Base-by-base conservation (phyloP, 2,329 filamentous ascomycete genomes). In the Sordariomycetes sp. region DNA sequence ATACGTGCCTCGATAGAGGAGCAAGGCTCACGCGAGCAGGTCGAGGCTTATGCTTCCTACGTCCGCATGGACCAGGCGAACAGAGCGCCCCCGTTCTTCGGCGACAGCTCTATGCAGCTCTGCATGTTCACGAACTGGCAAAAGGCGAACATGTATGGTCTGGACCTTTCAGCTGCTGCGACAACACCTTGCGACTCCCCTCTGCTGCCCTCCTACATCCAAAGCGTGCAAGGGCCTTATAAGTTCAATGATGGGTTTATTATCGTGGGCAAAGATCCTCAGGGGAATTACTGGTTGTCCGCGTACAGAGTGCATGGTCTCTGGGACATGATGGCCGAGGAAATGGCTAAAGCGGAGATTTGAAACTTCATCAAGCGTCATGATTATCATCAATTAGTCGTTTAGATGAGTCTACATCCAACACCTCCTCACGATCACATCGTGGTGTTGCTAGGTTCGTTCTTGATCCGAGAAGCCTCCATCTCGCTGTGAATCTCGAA, bases 51-150 rank as follows among this genome's bases (percentile, higher is more conserved):
- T 42, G 46, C 42, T 16, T 20, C 34, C 10, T 11, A 25, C 7
- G 16, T 25, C 14, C 28, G 34, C 15, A 35, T 40, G 19, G 43
- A 43, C 9, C 35, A 39, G 1, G 34, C 25, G 8, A 46, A 47
- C 5, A 9, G 18, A 5, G 36, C 45, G n/a, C 44, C 53, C 2
- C 48, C 53, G 1, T 44, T 55, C 20, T 55, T 58, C 29, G 54
- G 54, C 6, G 43, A 50, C 9, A 38, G 42, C 17, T 42, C 39
- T 14, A 58, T 57, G 54, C 43, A 51, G 23, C 36, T 52, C 32
- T 15, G 58, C 7, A 48, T 42, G 14, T 50, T 47, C 33, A 50
- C 51, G 4, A 57, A 58, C 41, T 58, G 54, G 54, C 31, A 35
- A 34, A 52, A 53, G 41, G 48, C 51, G 3, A 21, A 27, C 16